Conservation (phyloP, 257 asterid species). For the Solanum raphanifolium region DNA sequence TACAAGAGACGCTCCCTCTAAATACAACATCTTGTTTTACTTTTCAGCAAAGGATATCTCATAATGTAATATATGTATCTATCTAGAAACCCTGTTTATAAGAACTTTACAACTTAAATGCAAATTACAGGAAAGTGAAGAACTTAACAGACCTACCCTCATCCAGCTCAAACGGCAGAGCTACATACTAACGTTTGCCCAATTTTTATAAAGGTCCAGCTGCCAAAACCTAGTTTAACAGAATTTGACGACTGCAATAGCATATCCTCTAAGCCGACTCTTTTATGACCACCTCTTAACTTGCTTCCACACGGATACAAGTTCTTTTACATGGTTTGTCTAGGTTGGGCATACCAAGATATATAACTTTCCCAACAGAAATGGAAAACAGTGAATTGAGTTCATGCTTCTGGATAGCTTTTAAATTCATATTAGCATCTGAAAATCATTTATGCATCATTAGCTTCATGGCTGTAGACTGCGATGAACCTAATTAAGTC, state of each 20-base stretch:
- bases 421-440: neutral
- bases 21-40: neutral
- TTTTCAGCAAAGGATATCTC: neutral
- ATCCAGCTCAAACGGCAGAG: neutral
- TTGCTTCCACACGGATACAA: neutral
- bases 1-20: neutral
- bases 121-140: neutral
- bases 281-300: neutral
- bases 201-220: neutral
- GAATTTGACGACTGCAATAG: neutral
- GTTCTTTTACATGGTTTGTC: neutral
- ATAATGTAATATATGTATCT: neutral
- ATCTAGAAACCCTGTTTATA: neutral
- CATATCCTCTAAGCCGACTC: neutral
- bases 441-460: neutral
- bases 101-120: neutral
- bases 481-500: neutral
- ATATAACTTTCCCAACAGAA: neutral
- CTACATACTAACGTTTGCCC: neutral
- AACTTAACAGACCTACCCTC: neutral
- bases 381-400: neutral
- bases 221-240: neutral
- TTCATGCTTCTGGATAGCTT: neutral
- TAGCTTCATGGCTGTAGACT: neutral
- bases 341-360: neutral